phyloP scores from a whole-genome alignment of 176 grass and related monocot genomes.

The Bolboschoenus planiculmis region DNA sequence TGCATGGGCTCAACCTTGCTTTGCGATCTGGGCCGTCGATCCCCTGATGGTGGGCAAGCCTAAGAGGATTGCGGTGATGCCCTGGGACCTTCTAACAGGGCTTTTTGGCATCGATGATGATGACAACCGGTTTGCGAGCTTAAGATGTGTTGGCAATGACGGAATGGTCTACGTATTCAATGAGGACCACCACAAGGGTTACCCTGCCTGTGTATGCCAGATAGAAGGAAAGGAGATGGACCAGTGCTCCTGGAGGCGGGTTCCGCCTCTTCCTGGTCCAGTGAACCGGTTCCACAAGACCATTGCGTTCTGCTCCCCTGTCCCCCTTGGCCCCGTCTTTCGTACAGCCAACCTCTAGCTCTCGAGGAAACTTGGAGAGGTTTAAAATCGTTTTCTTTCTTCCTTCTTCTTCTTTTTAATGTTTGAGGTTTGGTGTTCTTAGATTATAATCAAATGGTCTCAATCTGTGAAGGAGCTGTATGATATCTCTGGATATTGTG shows the following conservation, averaged over 20 bases:
- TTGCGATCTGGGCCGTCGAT: constrained; percentile 46
- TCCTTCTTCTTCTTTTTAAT: background rate
- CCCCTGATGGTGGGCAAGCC: background rate
- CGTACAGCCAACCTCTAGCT: background rate
- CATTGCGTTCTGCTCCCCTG: constrained; percentile 39
- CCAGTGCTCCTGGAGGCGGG: constrained; percentile 31
- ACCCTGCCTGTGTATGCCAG: constrained; percentile 43
- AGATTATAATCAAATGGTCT: background rate
- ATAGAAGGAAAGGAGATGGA: background rate
- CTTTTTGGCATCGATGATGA: constrained; percentile 39
- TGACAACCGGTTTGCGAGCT: constrained; percentile 35
- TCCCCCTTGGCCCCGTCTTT: constrained; percentile 3
- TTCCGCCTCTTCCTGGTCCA: constrained; percentile 29
- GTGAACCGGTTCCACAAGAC: constrained; percentile 43
- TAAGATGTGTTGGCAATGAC: constrained; percentile 55
- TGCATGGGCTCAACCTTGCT: constrained; percentile 1
- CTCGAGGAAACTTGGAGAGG: background rate
- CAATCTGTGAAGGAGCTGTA: background rate
- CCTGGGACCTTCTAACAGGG: constrained; percentile 24
- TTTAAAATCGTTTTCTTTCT: background rate
- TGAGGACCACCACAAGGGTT: constrained; percentile 42
- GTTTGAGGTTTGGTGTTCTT: background rate
- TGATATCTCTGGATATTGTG: background rate
- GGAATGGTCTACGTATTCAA: constrained; percentile 44
- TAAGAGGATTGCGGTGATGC: constrained; percentile 35